Evolutionary conservation across 2,329 filamentous ascomycete species (phyloP).

Genomic region (Aspergillus sp.): DNA sequence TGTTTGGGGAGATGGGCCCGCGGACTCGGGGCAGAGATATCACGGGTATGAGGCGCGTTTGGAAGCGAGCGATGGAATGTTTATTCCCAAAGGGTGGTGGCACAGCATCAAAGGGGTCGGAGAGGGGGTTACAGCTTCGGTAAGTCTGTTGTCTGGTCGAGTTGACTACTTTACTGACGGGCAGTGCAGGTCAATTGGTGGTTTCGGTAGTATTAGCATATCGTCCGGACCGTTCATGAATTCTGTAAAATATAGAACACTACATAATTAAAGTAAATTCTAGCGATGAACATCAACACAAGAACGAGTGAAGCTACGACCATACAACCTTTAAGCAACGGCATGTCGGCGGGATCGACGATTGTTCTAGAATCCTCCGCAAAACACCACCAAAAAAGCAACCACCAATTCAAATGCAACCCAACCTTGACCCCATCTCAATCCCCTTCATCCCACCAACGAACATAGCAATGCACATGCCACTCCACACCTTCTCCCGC

Average conservation of each 20-base stretch:
- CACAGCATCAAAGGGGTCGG: constrained; percentile 71
- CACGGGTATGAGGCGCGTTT: constrained; percentile 55
- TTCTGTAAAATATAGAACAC: too few species aligned
- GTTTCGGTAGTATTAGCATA: constrained; percentile 61
- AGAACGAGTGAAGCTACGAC: too few species aligned
- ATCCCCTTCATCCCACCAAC: not conserved
- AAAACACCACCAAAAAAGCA: not conserved
- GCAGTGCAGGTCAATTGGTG: constrained; percentile 68
- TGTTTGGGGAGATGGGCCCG: constrained; percentile 60
- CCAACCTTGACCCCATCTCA: not conserved
- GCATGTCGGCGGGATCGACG: not conserved
- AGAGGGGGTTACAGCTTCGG: constrained; percentile 56
- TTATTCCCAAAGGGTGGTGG: constrained; percentile 84
- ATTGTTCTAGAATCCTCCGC: constrained; percentile 19
- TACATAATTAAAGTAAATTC: too few species aligned
- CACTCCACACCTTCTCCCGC: constrained; percentile 24
- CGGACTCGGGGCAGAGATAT: constrained; percentile 19
- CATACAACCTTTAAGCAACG: too few species aligned
- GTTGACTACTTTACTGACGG: not conserved
- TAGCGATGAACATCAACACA: too few species aligned
- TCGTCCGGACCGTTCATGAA: too few species aligned
- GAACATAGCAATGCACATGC: constrained; percentile 25
- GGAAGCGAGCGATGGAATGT: constrained; percentile 66
- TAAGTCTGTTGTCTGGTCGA: constrained; percentile 30
- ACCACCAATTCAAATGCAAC: not conserved